Conservation (phyloP, 495 filamentous ascomycete species). For the Podospora tetraspora region DNA sequence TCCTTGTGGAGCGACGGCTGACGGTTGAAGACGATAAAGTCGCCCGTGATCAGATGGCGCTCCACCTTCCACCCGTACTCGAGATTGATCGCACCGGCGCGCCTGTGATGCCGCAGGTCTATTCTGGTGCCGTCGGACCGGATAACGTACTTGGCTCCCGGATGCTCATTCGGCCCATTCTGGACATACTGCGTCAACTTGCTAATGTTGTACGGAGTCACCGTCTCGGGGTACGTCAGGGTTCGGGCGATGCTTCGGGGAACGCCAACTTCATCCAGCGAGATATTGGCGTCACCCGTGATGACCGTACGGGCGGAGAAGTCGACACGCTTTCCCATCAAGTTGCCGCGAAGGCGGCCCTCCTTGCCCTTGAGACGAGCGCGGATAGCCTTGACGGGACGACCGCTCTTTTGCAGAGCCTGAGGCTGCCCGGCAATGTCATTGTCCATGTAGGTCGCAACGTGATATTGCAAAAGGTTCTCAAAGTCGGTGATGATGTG, state of each 20-base stretch:
- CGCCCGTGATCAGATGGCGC: conserved; percentile 88
- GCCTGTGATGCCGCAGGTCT: conserved; percentile 86
- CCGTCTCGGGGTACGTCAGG: conserved; percentile 92
- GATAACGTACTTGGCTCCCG: conserved; percentile 92
- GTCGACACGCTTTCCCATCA: conserved; percentile 99
- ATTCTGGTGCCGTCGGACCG: conserved; percentile 87
- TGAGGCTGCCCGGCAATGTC: conserved; percentile 95
- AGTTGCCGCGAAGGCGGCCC: conserved; percentile 90
- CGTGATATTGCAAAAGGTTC: conserved; percentile 90
- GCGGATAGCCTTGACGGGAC: conserved; percentile 92
- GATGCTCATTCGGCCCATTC: conserved; percentile 90
- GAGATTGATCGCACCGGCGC: conserved; percentile 72
- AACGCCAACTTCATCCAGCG: conserved; percentile 93
- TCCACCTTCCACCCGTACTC: conserved; percentile 99
- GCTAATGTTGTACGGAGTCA: conserved; percentile 95
- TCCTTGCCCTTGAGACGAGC: conserved; percentile 98
- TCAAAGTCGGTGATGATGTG: conserved; percentile 90
- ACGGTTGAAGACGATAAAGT: conserved; percentile 98
- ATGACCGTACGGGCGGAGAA: conserved; percentile 99
- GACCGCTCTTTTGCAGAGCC: conserved; percentile 91
- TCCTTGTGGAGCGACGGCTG: conserved; percentile 99
- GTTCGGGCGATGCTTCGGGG: conserved; percentile 82
- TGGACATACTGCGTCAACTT: conserved; percentile 82
- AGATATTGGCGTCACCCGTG: conserved; percentile 94
- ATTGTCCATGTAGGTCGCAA: conserved; percentile 99